Evolutionary conservation across 805 yeast genomes (phyloP).

Genomic region (Nakazawaea siamensis): DNA sequence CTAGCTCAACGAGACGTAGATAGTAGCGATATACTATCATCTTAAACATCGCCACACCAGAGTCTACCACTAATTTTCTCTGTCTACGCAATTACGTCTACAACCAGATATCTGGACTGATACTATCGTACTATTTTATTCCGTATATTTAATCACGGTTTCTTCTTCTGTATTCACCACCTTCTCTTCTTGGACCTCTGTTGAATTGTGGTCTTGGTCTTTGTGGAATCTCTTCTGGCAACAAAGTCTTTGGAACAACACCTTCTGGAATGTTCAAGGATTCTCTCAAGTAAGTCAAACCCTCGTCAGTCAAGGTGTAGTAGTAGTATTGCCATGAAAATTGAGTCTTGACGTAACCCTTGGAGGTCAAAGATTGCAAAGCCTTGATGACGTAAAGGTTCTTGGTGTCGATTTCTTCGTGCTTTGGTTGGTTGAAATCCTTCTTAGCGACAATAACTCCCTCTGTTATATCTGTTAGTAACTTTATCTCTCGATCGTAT

Average conservation of each 20-base stretch:
- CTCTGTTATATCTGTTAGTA: slow-evolving; percentile 53
- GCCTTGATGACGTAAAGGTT: slow-evolving; percentile 98
- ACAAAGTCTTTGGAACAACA: slow-evolving; percentile 97
- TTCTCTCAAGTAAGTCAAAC: slow-evolving; percentile 96
- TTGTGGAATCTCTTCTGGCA: slow-evolving; percentile 88
- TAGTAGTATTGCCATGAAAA: slow-evolving; percentile 99
- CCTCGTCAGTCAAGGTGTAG: slow-evolving; percentile 99
- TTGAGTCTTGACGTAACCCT: slow-evolving; percentile 99
- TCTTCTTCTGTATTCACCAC: slow-evolving; percentile 57
- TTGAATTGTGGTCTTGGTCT: slow-evolving; percentile 41
- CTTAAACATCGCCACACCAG: too few species aligned
- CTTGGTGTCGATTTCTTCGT: slow-evolving; percentile 96
- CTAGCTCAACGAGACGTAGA: too few species aligned
- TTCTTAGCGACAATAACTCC: slow-evolving; percentile 99
- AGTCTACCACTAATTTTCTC: too few species aligned
- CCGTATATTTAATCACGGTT: slow-evolving; percentile 10
- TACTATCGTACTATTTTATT: too few species aligned
- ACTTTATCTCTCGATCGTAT: too few species aligned
- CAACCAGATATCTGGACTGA: too few species aligned
- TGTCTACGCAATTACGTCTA: too few species aligned
- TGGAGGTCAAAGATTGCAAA: slow-evolving; percentile 96
- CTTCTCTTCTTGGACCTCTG: slow-evolving; percentile 43
- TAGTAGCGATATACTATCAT: too few species aligned
- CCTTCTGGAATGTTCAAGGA: slow-evolving; percentile 98
- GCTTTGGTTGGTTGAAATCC: slow-evolving; percentile 96